Evolutionary conservation across 306 rosid species (phyloP), one percentile per base, ranked within the genome.

Genomic region (Trichosanthes truncata): DNA sequence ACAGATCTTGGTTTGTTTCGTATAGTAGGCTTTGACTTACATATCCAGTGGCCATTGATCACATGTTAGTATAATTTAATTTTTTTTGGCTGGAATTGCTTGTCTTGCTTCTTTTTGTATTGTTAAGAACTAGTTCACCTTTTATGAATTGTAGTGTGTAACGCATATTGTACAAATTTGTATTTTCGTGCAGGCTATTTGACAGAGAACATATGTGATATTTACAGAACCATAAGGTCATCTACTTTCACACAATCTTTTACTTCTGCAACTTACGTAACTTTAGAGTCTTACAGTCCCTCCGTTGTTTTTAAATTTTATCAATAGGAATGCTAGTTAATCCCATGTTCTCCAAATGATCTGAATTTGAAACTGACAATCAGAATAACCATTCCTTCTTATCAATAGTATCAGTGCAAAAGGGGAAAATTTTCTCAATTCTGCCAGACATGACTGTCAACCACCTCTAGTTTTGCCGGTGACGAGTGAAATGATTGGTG

Each of bases 391-490:
- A n/a, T 85, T 82, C 63, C 68, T 74, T 78, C 76, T 78, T 63
- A 86, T 80, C 71, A 85, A 67, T 91, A 91, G 98, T 81, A 89
- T 93, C 78, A 62, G 90, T 68, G 78, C 80, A 78, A 89, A 90
- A 86, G 97, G 96, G 65, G 82, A 85, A 74, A 75, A 83, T 29
- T 93, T 89, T 90, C 89, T 93, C 81, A 84, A 84, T 60, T 84
- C 93, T 79, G 89, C 85, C 76, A 92, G 84, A 82, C 97, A 92
- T 12, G 96, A 90, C 83, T 69, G 89, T 87, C 97, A 93, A 81
- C 91, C 96, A 46, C 87, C 96, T 40, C 75, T 93, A 77, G 77
- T 91, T 82, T 85, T 93, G 89, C 69, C 88, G 6, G 84, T 90
- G 85, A 88, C 93, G 63, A 74, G 86, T 81, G 97, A 93, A 74